Conservation (phyloP, 768 basidiomycete species). For the Boletus edulis region DNA sequence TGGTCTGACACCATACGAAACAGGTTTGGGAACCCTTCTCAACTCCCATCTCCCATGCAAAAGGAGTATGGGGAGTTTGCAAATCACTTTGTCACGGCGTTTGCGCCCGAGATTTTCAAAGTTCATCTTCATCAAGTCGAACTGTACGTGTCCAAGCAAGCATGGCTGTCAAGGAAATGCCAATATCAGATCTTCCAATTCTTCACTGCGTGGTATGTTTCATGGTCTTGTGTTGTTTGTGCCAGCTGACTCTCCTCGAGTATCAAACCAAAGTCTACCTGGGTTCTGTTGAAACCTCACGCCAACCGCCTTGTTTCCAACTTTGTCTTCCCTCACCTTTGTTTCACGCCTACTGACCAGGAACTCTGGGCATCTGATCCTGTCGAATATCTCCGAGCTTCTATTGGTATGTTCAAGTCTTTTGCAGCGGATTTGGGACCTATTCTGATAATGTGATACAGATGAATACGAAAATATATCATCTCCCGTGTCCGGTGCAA, state of each 20-base stretch:
- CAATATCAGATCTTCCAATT: constrained; percentile 83
- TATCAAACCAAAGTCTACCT: constrained; percentile 91
- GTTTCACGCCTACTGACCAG: constrained; percentile 66
- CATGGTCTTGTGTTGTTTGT: not conserved
- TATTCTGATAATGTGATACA: constrained; percentile 26
- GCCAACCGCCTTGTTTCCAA: constrained; percentile 71
- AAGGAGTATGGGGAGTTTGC: constrained; percentile 70
- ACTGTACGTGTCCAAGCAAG: constrained; percentile 67
- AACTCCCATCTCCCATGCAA: constrained; percentile 72
- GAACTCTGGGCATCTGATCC: constrained; percentile 81
- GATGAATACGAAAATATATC: constrained; percentile 82
- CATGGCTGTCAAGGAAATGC: constrained; percentile 81
- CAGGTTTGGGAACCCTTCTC: constrained; percentile 85
- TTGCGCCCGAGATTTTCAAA: constrained; percentile 86
- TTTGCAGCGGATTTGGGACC: not conserved
- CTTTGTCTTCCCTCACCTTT: constrained; percentile 86
- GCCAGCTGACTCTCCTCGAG: constrained; percentile 40
- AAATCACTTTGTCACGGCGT: constrained; percentile 69
- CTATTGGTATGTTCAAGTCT: constrained; percentile 53
- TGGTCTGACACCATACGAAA: constrained; percentile 4
- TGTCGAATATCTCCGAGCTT: constrained; percentile 74
- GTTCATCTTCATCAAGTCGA: constrained; percentile 67
- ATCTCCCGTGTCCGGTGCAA: constrained; percentile 75
- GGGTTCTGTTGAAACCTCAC: constrained; percentile 84
- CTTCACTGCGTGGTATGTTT: constrained; percentile 79